A percentile compares a stretch with the other conserved stretches of the same genome.
Conservation (phyloP, 805 yeast species). For the Wickerhamiella hasegawae region DNA sequence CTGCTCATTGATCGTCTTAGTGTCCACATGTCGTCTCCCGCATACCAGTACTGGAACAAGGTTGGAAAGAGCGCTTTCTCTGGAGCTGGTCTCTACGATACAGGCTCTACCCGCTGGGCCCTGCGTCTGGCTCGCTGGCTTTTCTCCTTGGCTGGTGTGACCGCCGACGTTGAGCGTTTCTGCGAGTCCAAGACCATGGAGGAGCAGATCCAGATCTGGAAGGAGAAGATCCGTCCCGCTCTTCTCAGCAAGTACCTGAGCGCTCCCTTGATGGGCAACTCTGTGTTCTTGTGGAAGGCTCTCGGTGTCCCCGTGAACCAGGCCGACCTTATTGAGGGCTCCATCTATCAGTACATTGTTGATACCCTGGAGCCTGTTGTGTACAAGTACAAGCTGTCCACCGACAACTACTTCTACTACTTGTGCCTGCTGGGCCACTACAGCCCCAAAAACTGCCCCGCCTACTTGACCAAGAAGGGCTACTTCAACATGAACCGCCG, state of each 20-base stretch:
- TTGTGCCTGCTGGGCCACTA: slow-evolving; percentile 49
- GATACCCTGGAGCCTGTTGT: slow-evolving; percentile 70
- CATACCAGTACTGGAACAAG: slow-evolving; percentile 66
- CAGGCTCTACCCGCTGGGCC: slow-evolving; percentile 83
- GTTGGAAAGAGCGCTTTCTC: slow-evolving; percentile 46
- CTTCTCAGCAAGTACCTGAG: slow-evolving; percentile 58
- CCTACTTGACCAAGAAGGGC: slow-evolving; percentile 47
- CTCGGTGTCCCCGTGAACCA: slow-evolving; percentile 81
- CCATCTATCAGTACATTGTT: slow-evolving; percentile 52
- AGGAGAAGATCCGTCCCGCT: slow-evolving; percentile 44
- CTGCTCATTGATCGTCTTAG: slow-evolving; percentile 41
- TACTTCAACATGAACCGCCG: slow-evolving; percentile 32
- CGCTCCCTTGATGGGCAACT: slow-evolving; percentile 61
- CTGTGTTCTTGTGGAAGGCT: slow-evolving; percentile 76
- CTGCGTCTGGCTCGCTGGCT: slow-evolving; percentile 47
- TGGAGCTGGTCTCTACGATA: slow-evolving; percentile 49
- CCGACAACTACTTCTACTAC: slow-evolving; percentile 67
- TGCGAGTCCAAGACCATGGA: slow-evolving; percentile 41
- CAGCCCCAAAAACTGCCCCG: slow-evolving; percentile 53
- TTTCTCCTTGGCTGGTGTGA: slow-evolving; percentile 37
- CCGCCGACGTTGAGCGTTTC: slow-evolving; percentile 35
- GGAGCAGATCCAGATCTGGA: slow-evolving; percentile 55
- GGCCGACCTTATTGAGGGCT: slow-evolving; percentile 62
- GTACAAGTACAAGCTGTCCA: slow-evolving; percentile 42
- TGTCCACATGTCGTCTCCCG: slow-evolving; percentile 61